These are phyloP conservation scores for Ascocoryne sarcoides DNA, from an alignment of 2,329 filamentous ascomycete genomes.

Conservation along the genomic window DNA sequence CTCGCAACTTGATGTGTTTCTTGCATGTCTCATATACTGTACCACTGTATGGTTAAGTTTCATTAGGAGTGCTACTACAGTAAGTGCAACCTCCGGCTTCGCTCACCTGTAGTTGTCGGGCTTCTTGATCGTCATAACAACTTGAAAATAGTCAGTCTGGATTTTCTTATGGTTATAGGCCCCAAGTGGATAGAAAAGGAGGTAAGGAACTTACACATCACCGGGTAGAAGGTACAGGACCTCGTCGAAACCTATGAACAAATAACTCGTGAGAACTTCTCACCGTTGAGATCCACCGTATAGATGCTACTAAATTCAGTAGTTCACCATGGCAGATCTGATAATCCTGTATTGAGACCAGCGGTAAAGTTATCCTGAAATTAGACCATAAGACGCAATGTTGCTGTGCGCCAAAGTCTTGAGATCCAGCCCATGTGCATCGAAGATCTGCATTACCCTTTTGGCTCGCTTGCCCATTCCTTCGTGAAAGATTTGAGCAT, in stretches of 20 bases:
- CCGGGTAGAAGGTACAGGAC: slow-evolving; percentile 56
- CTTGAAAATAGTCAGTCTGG: too few relatives aligned
- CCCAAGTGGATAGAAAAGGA: too few relatives aligned
- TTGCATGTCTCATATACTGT: slow-evolving; percentile 51
- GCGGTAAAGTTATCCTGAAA: slow-evolving; percentile 51
- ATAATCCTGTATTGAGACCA: slow-evolving; percentile 56
- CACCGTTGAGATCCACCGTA: slow-evolving; percentile 48
- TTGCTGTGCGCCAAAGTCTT: slow-evolving; percentile 57
- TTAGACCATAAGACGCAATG: slow-evolving; percentile 56
- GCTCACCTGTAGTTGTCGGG: slow-evolving; percentile 37
- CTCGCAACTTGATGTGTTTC: slow-evolving; percentile 49
- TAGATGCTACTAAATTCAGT: slow-evolving; percentile 65
- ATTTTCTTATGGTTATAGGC: too few relatives aligned
- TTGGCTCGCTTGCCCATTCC: slow-evolving; percentile 45
- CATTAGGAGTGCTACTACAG: slow-evolving; percentile 43
- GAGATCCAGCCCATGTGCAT: slow-evolving; percentile 49
- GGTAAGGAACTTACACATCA: too few relatives aligned
- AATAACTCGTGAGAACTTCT: slow-evolving; percentile 53
- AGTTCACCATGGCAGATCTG: slow-evolving; percentile 60
- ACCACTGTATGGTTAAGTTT: slow-evolving; percentile 58
- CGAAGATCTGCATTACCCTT: slow-evolving; percentile 49
- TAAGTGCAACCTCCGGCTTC: slow-evolving; percentile 15
- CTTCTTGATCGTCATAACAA: slow-evolving; percentile 59
- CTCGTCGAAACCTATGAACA: slow-evolving; percentile 63
- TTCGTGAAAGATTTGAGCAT: slow-evolving; percentile 51